phyloP scores from a whole-genome alignment of 345 rosid species.

The Lagerstroemia speciosa region DNA sequence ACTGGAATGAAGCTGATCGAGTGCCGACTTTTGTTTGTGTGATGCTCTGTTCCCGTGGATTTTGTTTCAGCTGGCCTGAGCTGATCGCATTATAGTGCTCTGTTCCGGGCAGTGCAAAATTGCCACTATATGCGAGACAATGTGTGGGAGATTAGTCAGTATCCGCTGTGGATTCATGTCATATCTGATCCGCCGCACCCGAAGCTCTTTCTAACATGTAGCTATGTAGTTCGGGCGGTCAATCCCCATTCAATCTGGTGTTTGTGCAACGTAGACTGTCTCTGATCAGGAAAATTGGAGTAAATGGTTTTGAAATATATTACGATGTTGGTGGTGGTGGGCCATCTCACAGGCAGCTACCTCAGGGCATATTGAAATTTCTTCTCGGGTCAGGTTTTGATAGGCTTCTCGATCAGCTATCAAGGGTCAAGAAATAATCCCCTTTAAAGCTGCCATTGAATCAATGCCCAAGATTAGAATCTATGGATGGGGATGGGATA shows the following conservation, averaged over 20 bases:
- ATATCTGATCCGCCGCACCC: no score
- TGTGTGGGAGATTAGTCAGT: no score
- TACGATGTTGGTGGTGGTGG: conserved; percentile 62
- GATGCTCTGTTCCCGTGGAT: no score
- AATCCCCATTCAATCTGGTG: conserved; percentile 60
- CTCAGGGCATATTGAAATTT: conserved; percentile 55
- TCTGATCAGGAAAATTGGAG: conserved; percentile 20
- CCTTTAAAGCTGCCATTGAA: conserved; percentile 38
- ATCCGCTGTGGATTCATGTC: no score
- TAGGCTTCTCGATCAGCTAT: conserved; percentile 52
- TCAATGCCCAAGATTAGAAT: conserved; percentile 47
- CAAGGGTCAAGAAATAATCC: conserved; percentile 34
- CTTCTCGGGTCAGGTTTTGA: conserved; percentile 73
- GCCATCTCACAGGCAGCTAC: conserved; percentile 50
- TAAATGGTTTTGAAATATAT: conserved; percentile 40
- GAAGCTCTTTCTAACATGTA: no score
- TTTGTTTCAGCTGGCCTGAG: no score
- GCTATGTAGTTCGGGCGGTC: no score
- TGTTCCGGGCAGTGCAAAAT: no score
- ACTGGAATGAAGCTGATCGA: no score
- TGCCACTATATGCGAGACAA: no score
- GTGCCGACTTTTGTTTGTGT: no score
- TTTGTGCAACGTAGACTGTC: conserved; percentile 38
- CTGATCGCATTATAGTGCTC: no score
- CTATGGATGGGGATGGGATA: conserved; percentile 23